Percentiles rank a stretch among this genome's conserved stretches.
Evolutionary conservation across 2,329 filamentous ascomycete genomes (phyloP).

Genomic region (Colletotrichum plurivorum): DNA sequence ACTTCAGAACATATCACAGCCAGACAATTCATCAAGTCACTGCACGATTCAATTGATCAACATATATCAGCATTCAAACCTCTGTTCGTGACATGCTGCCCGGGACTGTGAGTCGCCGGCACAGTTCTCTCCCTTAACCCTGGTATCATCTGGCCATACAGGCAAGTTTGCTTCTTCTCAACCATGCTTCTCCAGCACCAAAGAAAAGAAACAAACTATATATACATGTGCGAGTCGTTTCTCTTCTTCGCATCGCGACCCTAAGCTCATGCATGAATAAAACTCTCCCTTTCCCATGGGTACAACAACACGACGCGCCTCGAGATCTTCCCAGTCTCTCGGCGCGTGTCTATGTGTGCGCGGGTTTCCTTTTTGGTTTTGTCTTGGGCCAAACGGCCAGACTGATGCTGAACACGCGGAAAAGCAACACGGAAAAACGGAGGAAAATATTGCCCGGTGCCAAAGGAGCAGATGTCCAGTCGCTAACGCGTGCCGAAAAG

Average conservation of each 20-base stretch:
- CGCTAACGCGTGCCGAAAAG: conserved; percentile 35
- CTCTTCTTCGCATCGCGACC: conserved; percentile 39
- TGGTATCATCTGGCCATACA: conserved; percentile 41
- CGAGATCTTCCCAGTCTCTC: conserved; percentile 37
- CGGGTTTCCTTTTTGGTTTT: conserved; percentile 36
- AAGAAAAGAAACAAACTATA: conserved; percentile 41
- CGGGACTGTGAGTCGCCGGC: conserved; percentile 7
- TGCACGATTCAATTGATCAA: background rate
- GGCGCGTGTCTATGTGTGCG: conserved; percentile 35
- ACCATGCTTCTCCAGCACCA: conserved; percentile 35
- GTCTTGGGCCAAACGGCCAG: conserved; percentile 28
- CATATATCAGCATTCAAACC: conserved; percentile 35
- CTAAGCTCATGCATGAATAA: conserved; percentile 38
- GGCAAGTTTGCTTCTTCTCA: conserved; percentile 29
- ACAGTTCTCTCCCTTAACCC: conserved; percentile 34
- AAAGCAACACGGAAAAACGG: conserved; percentile 22
- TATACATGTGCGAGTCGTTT: conserved; percentile 42
- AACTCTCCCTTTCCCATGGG: conserved; percentile 32
- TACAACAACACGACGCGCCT: conserved; percentile 21
- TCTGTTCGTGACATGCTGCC: conserved; percentile 28
- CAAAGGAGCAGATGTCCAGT: conserved; percentile 31
- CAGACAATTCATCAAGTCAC: too few species aligned
- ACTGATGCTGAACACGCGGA: conserved; percentile 35
- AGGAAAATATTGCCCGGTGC: conserved; percentile 24
- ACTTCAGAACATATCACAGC: background rate